Evolutionary conservation across 129 eudicot genomes (phyloP), one percentile per base, ranked within the genome.

Genomic region (Flaveria brownii): DNA sequence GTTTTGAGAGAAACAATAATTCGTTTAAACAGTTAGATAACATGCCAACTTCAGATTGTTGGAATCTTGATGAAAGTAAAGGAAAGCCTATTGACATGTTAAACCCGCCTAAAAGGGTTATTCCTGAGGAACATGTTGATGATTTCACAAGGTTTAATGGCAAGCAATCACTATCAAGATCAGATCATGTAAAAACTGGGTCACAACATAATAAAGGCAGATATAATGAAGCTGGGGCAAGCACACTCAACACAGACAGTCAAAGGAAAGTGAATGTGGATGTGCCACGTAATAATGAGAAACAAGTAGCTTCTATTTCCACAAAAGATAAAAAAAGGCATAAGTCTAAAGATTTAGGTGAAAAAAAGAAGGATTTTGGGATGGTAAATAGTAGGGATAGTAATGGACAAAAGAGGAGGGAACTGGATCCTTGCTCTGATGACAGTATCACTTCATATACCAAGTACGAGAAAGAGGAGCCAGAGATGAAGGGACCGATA

Each of bases 401-500:
- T 11, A 76, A 83, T 46, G 78, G 80, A 60, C 84, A 57, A 46
- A 88, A 82, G 83, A 82, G 69, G 81, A 83, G 85, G 74, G 96
- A 77, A 74, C 81, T 83, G 77, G 96, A 69, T 61, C 80, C 95
- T 82, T 87, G 82, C 76, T 82, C 91, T 20, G 92, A 91, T 72
- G 97, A 91, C n/a, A 82, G 81, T 64, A 86, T 76, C 26, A 82
- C 70, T 80, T 82, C 84, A 45, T 95, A 87, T 70, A 62, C 88
- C 25, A 95, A 95, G 81, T 95, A 91, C 73, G 99, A 95, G 50
- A 95, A 89, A 82, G 89, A 89, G 71, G 89, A 83, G 54, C 94
- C 99, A 9, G 96, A 95, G 71, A 86, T 91, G 80, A 95, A 86
- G 74, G 99, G 92, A 51, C 99, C 97, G 22, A 85, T 95, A 75